phyloP scores from a whole-genome alignment of 2,329 filamentous ascomycete species.

The Tolypocladium sp. region DNA sequence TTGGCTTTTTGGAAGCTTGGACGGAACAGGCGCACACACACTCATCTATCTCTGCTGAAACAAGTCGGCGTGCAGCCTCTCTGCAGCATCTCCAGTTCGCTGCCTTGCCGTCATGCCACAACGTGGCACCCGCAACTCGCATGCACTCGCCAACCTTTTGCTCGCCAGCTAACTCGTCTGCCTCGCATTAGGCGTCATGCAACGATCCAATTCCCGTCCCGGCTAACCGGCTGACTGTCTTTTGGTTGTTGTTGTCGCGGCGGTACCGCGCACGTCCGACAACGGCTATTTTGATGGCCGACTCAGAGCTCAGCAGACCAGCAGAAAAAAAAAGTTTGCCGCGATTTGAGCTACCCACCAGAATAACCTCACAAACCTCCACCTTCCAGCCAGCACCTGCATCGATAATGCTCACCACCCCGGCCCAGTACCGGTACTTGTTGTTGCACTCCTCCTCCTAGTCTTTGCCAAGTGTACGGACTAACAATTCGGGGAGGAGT shows the following conservation, averaged over 20 bases:
- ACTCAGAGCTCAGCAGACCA: not conserved
- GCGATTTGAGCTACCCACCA: not conserved
- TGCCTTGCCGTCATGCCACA: not conserved
- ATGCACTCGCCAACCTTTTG: not conserved
- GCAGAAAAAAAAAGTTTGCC: not conserved
- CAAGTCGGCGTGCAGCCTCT: not conserved
- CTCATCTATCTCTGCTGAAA: not conserved
- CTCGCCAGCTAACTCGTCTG: not conserved
- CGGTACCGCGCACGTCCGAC: not conserved
- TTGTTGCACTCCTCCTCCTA: not conserved
- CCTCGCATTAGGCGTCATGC: not conserved
- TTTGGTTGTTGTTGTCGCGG: not conserved
- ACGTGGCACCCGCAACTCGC: not conserved
- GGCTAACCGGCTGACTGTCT: not conserved
- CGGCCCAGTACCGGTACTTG: constrained; percentile 1
- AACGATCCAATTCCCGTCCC: not conserved
- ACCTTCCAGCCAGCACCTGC: not conserved
- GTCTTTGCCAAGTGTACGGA: not conserved
- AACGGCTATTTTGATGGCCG: not conserved
- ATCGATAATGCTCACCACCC: not conserved
- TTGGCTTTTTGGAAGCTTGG: not conserved
- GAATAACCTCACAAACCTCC: not conserved
- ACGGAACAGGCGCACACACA: not conserved
- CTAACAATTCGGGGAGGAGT: too few relatives aligned
- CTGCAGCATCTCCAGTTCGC: not conserved